Base-by-base conservation (phyloP, 257 asterid species). In the Przewalskia tangutica region DNA sequence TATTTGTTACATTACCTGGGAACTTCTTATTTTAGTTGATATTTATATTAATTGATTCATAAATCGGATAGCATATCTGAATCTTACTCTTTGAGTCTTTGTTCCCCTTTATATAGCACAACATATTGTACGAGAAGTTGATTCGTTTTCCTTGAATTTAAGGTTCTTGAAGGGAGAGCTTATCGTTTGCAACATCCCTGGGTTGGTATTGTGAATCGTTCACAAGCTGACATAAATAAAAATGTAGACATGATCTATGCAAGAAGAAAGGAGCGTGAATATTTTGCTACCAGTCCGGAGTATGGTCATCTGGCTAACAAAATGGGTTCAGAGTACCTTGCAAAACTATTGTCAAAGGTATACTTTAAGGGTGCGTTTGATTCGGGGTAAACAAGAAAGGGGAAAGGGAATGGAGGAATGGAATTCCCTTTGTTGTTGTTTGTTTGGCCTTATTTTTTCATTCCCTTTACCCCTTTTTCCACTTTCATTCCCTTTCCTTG, bases 241-340 rank as follows among this genome's bases (percentile, higher is more conserved):
- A 93, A 89, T 77, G 83, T 89, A 60, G 98, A 91, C 83, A 93
- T 94, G 98, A 86, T 86, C 51, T 85, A 84, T 83, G 93, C 98
- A 51, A 90, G 98, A 87, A 84, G 90, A 84, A 93, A 86, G 59
- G 98, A 94, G 83, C 97, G 96, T 0, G 98, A 94, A 75, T 94
- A 94, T 85, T 94, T 94, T 84, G 93, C 92, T 53, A 84, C 97
- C 60, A 93, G 96, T 85, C 95, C 97, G 18, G 97, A 95, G 81
- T 94, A 94, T 87, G 93, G 91, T 56, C 98, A 94, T 91, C 88
- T 94, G 86, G 88, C 97, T 27, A 91, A 85, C 85, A 92, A 87
- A 89, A 93, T 93, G 98, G 98, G 98, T 77, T 94, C 98, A 44
- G 98, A 91, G 85, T 94, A 94, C 87, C 98, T 94, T 83, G 98